Base-by-base conservation (phyloP, 2,329 filamentous ascomycete species). In the Aspergillus sp. region DNA sequence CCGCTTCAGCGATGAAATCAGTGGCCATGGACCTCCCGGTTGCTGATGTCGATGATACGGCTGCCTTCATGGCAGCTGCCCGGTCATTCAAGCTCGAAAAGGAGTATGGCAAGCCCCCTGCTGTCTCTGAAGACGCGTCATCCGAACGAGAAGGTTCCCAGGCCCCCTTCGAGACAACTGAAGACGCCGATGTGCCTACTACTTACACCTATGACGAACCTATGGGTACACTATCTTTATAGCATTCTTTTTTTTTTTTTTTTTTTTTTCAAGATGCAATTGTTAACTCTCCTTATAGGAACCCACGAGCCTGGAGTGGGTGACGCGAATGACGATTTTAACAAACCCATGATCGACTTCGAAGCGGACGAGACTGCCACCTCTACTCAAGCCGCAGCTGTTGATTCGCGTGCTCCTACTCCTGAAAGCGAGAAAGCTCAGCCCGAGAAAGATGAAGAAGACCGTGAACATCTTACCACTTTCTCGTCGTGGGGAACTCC, bases 401-500 rank as follows among this genome's bases (percentile, higher is more conserved):
- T 59, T 17, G 40, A 57, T 40, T 49, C n/a, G n/a, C 23, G 35
- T 33, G 35, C 21, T 6, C 37, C 33, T 21, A 39, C 33, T 25
- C 52, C 55, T 39, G 47, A 23, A 14, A 21, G 35, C 52, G 43
- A 39, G 21, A 35, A 45, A 6, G 4, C 23, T 19, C 40, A 51
- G 11, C 41, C 52, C 33, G 57, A 60, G n/a, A 60, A 59, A 8
- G 61, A 64, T 27, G 61, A 64, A 33, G 65, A 71, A 47, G 60
- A 73, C 56, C 68, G 72, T 27, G 70, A 73, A 52, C 48, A 73
- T 41, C 59, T 68, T 4, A 57, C 61, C 8, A 68, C 60, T 23
- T 74, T 75, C 61, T 65, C 65, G 23, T 60, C 55, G 35, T 75
- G 72, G 73, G 72, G 72, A 14, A 59, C 59, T 25, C 68, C 67